Evolutionary conservation across 2,329 filamentous ascomycete species (phyloP).

Genomic region (Fusarium sacchari): DNA sequence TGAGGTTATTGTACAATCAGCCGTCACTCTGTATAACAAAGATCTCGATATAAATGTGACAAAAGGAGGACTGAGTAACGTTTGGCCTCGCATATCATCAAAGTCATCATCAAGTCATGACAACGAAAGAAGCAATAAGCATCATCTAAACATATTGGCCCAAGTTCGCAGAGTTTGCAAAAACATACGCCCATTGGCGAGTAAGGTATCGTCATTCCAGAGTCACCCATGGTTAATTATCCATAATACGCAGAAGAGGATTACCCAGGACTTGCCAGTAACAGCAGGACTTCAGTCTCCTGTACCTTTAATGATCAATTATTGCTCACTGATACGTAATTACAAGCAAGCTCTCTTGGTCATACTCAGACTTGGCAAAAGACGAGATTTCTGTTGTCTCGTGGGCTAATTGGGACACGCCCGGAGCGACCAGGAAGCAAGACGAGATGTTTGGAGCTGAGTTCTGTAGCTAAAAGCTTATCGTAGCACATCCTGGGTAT

Average conservation of each 20-base stretch:
- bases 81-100: not conserved
- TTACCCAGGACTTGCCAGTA: no score
- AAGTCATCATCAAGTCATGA: not conserved
- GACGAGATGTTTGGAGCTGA: not conserved
- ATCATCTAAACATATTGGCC: not conserved
- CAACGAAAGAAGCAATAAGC: not conserved
- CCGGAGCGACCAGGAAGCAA: not conserved
- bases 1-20: not conserved
- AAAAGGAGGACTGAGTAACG: not conserved
- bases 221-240: no score
- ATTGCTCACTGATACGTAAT: not conserved
- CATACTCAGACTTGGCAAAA: no score
- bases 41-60: not conserved
- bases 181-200: not conserved
- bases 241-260: no score
- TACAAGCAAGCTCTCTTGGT: fast-evolving
- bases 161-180: not conserved
- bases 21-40: no score
- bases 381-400: not conserved
- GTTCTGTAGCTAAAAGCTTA: not conserved
- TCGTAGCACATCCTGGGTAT: fast-evolving
- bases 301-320: not conserved
- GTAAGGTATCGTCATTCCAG: not conserved
- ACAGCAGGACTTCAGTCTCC: no score
- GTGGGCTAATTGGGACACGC: not conserved